Base-by-base conservation (phyloP, 1,284 basidiomycete genomes). In the Grifola frondosa region DNA sequence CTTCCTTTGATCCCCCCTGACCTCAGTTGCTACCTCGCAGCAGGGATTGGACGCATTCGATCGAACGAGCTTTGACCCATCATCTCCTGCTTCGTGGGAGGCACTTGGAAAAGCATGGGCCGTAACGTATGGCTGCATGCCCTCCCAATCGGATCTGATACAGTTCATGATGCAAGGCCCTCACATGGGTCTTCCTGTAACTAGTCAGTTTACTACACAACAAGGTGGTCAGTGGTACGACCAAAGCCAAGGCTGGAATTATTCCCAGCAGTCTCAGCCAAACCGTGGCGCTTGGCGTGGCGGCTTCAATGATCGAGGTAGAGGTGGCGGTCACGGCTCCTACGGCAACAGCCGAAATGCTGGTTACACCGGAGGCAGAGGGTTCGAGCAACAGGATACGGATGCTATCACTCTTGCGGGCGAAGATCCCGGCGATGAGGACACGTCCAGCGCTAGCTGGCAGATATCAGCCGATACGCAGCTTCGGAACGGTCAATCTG, bases 131-230 rank as follows among this genome's bases (percentile, higher is more conserved):
- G 83, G 84, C 28, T 73, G 75, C 55, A 37, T 70, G 53, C 87
- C 87, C 21, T 74, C 83, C 45, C 79, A 82, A 56, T 81, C 87
- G 57, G 74, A 88, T 55, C 75, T 89, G 50, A 80, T 87, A 80
- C 74, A 80, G 59, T 84, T 83, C 59, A 71, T 85, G 46, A 73
- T 86, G 57, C 37, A 45, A 44, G 42, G 38, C 40, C 21, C 40
- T 35, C 30, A 30, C 55, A 24, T 37, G 40, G n/a, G 22, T 30
- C 44, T 29, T 21, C 42, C 48, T 35, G 32, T 36, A 33, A 15
- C 22, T 31, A 51, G 32, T 38, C 49, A 56, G 42, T 48, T 49
- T 42, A 45, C 32, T 20, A 43, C 36, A 21, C 49, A 52, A 22
- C 37, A 48, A 23, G 21, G 25, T 7, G 32, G 16, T 13, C 30